Conservation (phyloP, 2,329 filamentous ascomycete genomes). For the Neoscytalidium dimidiatum region DNA sequence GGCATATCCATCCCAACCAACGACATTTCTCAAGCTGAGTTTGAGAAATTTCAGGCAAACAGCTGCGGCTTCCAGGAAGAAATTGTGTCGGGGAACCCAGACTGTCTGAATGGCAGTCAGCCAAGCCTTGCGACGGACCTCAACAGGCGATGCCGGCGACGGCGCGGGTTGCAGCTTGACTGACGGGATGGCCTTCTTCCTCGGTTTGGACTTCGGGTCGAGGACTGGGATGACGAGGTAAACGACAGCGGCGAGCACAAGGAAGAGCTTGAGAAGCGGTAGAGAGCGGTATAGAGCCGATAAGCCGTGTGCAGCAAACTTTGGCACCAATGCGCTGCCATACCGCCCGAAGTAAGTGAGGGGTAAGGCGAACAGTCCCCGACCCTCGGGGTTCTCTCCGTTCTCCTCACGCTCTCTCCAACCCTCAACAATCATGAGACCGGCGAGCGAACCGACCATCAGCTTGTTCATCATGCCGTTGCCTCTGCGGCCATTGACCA, state of each 20-base stretch:
- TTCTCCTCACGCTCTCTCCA: slow-evolving; percentile 64
- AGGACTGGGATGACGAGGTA: slow-evolving; percentile 61
- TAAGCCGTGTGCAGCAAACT: slow-evolving; percentile 23
- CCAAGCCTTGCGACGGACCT: slow-evolving; percentile 87
- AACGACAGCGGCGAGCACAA: slow-evolving; percentile 55
- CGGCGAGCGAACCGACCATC: slow-evolving; percentile 90
- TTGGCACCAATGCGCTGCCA: slow-evolving; percentile 31
- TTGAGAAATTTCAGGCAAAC: slow-evolving; percentile 79
- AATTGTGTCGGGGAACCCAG: slow-evolving; percentile 85
- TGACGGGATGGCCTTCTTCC: slow-evolving; percentile 45
- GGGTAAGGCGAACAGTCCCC: slow-evolving; percentile 47
- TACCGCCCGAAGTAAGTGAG: slow-evolving; percentile 34
- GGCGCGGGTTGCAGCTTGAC: slow-evolving; percentile 56
- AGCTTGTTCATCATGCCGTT: slow-evolving; percentile 68
- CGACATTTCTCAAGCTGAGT: slow-evolving; percentile 74
- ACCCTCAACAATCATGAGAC: slow-evolving; percentile 83
- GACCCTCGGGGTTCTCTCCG: slow-evolving; percentile 44
- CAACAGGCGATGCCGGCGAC: slow-evolving; percentile 77
- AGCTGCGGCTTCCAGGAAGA: slow-evolving; percentile 81
- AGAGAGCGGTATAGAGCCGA: slow-evolving; percentile 27
- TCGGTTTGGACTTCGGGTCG: slow-evolving; percentile 58
- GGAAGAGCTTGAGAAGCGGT: slow-evolving; percentile 52
- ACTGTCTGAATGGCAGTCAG: slow-evolving; percentile 90
- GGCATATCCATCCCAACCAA: slow-evolving; percentile 77
- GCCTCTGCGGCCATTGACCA: slow-evolving; percentile 45